These are phyloP conservation scores for Arthromyces matolae DNA, from an alignment of 768 basidiomycete species.

Conservation along the genomic window DNA sequence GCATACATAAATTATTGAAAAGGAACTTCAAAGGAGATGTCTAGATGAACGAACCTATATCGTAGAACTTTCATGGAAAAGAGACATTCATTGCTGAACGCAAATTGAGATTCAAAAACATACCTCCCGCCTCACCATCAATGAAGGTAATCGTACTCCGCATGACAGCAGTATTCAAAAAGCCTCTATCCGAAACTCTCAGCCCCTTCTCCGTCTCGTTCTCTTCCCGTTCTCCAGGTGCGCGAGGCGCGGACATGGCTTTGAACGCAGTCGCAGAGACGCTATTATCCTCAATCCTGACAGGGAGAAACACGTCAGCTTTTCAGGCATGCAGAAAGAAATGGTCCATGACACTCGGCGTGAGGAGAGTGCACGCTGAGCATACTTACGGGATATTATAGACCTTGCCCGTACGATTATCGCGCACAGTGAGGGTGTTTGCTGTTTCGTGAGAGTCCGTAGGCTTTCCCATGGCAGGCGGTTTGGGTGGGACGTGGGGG, in stretches of 20 bases:
- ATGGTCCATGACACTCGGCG: too few relatives aligned
- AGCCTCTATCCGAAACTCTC: slow-evolving; percentile 75
- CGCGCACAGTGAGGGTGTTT: slow-evolving; percentile 60
- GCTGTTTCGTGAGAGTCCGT: slow-evolving; percentile 7
- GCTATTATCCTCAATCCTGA: slow-evolving; percentile 76
- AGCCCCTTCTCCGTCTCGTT: slow-evolving; percentile 82
- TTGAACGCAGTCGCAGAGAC: slow-evolving; percentile 82
- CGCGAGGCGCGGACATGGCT: slow-evolving; percentile 55
- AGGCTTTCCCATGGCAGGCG: slow-evolving; percentile 16
- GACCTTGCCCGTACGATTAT: slow-evolving; percentile 82
- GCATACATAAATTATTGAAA: slow-evolving; percentile 1
- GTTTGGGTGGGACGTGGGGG: background rate
- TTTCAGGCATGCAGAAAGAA: too few relatives aligned
- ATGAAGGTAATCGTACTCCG: slow-evolving; percentile 85
- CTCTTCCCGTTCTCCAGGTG: slow-evolving; percentile 65
- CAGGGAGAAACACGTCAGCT: background rate
- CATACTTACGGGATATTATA: slow-evolving; percentile 67
- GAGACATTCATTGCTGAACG: background rate
- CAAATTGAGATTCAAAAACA: slow-evolving; percentile 14
- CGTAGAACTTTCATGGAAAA: slow-evolving; percentile 46
- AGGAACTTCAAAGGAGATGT: background rate
- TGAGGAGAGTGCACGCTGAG: too few relatives aligned
- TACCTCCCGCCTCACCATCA: slow-evolving; percentile 82
- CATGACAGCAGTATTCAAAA: slow-evolving; percentile 79
- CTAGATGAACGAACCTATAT: slow-evolving; percentile 50